Base-by-base conservation (phyloP, 2,329 filamentous ascomycete genomes). In the Knoxdaviesia proteae region DNA sequence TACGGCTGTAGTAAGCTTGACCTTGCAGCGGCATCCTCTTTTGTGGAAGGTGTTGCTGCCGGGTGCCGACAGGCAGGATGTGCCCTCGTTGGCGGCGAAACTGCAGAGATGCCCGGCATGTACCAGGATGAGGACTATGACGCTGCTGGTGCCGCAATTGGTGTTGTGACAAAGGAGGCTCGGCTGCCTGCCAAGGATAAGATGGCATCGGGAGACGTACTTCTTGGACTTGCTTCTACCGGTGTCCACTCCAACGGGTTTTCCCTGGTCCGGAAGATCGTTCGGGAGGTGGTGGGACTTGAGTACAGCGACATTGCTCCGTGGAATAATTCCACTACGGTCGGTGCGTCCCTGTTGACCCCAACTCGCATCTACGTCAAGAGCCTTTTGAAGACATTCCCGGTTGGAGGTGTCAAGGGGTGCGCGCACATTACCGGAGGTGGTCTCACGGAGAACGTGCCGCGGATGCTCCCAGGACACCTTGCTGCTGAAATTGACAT, bases 391-490 rank as follows among this genome's bases (percentile, higher is more conserved):
- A 69, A 75, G 40, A 71, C 80, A 1, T 61, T 72, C 29, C 61
- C 71, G 40, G 66, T 69, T 48, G 62, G 68, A 7, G 64, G 84
- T 36, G 68, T 96, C 58, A 93, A 94, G 64, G 90, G 90, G 42
- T 80, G 96, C 58, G 82, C 90, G 7, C 90, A 98, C 62, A 96
- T 98, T 62, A 98, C 90, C 0, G 90, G 90, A 41, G 90, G 90
- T 47, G 90, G 90, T 7, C 71, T 98, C 20, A 68, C 80, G 11
- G 90, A 98, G 62, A 98, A 98, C 58, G 80, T 98, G 31, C 90
- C 90, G 32, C 78, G 90, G 49, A 93, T 93, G 81, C 69, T 98
- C 11, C 90, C 90, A 2, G 59, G 69, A 34, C 65, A 77, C 39
- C 72, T 98, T 5, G 72, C 80, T 2, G 88, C 86, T 2, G 74